Percentiles rank a stretch among this genome's conserved stretches.
phyloP scores from a whole-genome alignment of 768 basidiomycete genomes.

The Agrocybe pediades region DNA sequence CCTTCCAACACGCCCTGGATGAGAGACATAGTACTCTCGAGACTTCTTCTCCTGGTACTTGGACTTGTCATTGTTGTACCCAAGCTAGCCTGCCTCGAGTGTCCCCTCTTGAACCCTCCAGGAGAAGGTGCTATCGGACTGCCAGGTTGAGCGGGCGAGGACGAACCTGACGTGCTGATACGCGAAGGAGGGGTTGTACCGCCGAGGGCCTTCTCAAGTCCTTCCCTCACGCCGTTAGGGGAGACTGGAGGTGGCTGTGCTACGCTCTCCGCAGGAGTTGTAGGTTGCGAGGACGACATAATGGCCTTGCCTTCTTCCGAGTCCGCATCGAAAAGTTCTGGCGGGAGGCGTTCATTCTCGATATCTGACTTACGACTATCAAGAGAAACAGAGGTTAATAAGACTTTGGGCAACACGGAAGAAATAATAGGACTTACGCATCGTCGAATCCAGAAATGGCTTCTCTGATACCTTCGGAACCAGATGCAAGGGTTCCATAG shows the following conservation, averaged over 20 bases:
- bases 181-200: constrained; percentile 25
- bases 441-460: constrained; percentile 93
- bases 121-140: constrained; percentile 44
- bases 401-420: neutral
- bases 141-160: constrained; percentile 35
- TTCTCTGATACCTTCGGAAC: constrained; percentile 93
- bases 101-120: constrained; percentile 67
- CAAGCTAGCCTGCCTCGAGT: constrained; percentile 77
- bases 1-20: constrained; percentile 94
- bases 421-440: constrained; percentile 65
- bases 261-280: constrained; percentile 53
- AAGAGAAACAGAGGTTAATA: neutral
- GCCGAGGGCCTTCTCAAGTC: constrained; percentile 41
- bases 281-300: constrained; percentile 49
- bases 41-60: constrained; percentile 84
- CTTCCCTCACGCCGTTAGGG: constrained; percentile 49
- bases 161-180: constrained; percentile 31
- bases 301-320: constrained; percentile 73
- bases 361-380: constrained; percentile 93
- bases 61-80: constrained; percentile 97
- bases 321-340: constrained; percentile 85
- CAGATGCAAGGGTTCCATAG: constrained; percentile 81
- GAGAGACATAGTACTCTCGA: constrained; percentile 95
- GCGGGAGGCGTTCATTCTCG: constrained; percentile 98
- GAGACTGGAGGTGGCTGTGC: constrained; percentile 39